phyloP scores from a whole-genome alignment of 441 rosid genomes.

The Arabidopsis hybrid region DNA sequence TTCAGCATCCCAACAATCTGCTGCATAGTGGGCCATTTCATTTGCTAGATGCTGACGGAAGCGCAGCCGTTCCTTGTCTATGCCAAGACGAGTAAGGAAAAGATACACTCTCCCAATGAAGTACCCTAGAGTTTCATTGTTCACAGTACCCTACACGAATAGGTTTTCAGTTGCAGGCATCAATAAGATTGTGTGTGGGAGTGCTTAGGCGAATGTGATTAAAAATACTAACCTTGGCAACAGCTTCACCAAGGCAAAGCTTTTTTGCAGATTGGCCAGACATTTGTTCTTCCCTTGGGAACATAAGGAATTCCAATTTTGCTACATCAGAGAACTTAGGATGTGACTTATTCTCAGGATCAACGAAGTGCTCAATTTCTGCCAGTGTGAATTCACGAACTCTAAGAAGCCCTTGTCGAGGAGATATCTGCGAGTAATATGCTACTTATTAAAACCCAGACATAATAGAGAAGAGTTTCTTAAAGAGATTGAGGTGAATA shows the following conservation, averaged over 20 bases:
- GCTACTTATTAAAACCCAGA: neutral
- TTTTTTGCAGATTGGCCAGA: constrained; percentile 57
- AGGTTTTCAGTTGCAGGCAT: constrained; percentile 17
- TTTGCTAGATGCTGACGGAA: constrained; percentile 68
- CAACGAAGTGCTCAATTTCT: constrained; percentile 68
- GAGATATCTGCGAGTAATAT: constrained; percentile 54
- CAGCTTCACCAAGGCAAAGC: constrained; percentile 55
- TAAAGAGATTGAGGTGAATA: neutral
- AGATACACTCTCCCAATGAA: constrained; percentile 70
- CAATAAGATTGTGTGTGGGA: constrained; percentile 1
- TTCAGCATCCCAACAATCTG: constrained; percentile 77
- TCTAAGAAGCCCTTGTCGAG: constrained; percentile 69
- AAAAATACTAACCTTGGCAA: constrained; percentile 49
- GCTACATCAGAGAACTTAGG: constrained; percentile 56
- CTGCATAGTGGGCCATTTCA: constrained; percentile 75
- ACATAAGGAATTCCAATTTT: constrained; percentile 57
- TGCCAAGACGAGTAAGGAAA: constrained; percentile 59
- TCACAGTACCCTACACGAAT: constrained; percentile 50
- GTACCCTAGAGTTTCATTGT: constrained; percentile 64
- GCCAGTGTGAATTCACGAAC: constrained; percentile 67
- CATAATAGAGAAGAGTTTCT: neutral
- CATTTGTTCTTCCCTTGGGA: constrained; percentile 60
- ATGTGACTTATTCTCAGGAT: constrained; percentile 64
- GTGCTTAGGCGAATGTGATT: neutral
- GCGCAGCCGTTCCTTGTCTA: constrained; percentile 56